A percentile compares a stretch with the other conserved stretches of the same genome.
These are phyloP conservation scores for Calonectria crousiana DNA, from an alignment of 2,329 filamentous ascomycete species.

Conservation along the genomic window DNA sequence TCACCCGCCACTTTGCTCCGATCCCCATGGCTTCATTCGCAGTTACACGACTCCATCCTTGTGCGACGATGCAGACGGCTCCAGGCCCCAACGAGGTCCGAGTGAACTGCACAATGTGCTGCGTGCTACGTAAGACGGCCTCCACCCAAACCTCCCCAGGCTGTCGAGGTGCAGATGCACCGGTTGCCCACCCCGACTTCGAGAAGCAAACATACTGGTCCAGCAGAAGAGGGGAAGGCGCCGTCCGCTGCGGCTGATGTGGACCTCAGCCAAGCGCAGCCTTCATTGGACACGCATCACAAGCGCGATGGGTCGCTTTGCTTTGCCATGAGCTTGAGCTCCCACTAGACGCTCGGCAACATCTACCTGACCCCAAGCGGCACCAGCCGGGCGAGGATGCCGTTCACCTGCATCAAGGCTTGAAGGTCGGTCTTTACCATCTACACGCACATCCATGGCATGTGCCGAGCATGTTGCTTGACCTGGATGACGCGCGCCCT, in stretches of 20 bases:
- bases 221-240: slow-evolving; percentile 19
- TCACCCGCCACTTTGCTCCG: not conserved
- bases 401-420: not conserved
- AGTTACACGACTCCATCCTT: not conserved
- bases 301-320: slow-evolving; percentile 34
- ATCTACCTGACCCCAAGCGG: not conserved
- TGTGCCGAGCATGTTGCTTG: not conserved
- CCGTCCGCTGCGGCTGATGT: slow-evolving; percentile 33
- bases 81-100: not conserved
- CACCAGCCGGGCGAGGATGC: slow-evolving; percentile 14
- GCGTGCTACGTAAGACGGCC: slow-evolving; percentile 21
- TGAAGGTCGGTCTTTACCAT: not conserved
- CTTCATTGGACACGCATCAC: slow-evolving; percentile 29
- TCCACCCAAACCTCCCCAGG: slow-evolving; percentile 19
- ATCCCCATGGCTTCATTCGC: not conserved
- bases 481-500: not conserved
- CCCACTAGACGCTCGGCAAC: slow-evolving; percentile 2
- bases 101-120: slow-evolving; percentile 19
- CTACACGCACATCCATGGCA: not conserved
- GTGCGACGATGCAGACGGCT: slow-evolving; percentile 11
- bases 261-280: slow-evolving; percentile 23
- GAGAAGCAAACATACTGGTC: slow-evolving; percentile 13
- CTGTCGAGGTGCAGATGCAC: slow-evolving; percentile 22
- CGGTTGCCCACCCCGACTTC: slow-evolving; percentile 3
- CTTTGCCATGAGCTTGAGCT: not conserved